phyloP scores from a whole-genome alignment of 140 eudicot genomes.

The Flaveria floridana region DNA sequence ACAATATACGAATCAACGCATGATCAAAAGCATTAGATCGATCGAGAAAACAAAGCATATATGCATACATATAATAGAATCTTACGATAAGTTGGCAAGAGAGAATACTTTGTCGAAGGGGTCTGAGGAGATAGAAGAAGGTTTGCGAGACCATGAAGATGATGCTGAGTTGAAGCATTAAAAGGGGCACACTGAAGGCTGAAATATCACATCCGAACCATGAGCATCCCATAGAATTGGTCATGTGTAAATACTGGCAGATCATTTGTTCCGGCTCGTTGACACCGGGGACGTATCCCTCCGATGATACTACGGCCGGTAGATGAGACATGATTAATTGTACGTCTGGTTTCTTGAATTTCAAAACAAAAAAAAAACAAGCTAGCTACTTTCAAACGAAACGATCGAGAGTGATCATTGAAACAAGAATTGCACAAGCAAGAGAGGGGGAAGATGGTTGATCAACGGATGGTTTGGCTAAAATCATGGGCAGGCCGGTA shows the following conservation, averaged over 20 bases:
- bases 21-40: slow-evolving; percentile 19
- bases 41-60: not conserved
- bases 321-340: slow-evolving; percentile 20
- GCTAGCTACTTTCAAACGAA: too few relatives aligned
- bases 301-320: slow-evolving; percentile 37
- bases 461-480: too few relatives aligned
- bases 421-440: too few relatives aligned
- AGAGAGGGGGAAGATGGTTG: too few relatives aligned
- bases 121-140: slow-evolving; percentile 38
- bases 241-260: slow-evolving; percentile 44
- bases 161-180: slow-evolving; percentile 39
- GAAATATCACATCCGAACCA: slow-evolving; percentile 48
- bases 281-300: slow-evolving; percentile 39
- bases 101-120: slow-evolving; percentile 54
- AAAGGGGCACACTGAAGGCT: slow-evolving; percentile 37
- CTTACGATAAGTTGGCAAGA: slow-evolving; percentile 65
- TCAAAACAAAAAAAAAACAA: too few relatives aligned
- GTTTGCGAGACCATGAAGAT: slow-evolving; percentile 38
- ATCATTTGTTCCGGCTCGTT: slow-evolving; percentile 39
- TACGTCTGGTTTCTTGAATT: not conserved
- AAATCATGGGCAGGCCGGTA: too few relatives aligned
- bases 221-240: slow-evolving; percentile 30
- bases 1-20: slow-evolving; percentile 10
- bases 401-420: too few relatives aligned
- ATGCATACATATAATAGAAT: slow-evolving; percentile 14